These are phyloP conservation scores for Cinchona pubescens DNA, from an alignment of 257 asterid genomes.

Conservation along the genomic window DNA sequence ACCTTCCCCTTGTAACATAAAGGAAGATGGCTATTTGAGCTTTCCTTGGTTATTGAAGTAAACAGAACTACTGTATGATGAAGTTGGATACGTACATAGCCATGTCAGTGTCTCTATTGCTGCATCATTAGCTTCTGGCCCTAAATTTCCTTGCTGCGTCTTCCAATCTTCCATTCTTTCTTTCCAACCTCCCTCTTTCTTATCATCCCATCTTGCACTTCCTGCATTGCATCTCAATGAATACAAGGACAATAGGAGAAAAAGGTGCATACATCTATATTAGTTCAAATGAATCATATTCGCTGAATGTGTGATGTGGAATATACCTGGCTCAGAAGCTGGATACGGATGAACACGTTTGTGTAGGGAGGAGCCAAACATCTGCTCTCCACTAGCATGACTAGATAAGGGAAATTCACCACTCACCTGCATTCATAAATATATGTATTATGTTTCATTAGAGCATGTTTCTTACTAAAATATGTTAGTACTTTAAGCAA, in stretches of 20 bases:
- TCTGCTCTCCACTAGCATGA: constrained; percentile 73
- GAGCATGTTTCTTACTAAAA: background rate
- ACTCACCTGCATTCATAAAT: constrained; percentile 51
- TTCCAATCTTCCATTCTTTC: constrained; percentile 99
- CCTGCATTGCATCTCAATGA: constrained; percentile 33
- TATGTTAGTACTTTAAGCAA: background rate
- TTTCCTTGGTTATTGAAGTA: background rate
- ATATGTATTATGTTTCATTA: background rate
- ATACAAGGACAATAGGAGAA: background rate
- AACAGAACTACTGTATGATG: background rate
- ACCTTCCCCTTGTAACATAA: background rate
- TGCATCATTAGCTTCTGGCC: constrained; percentile 63
- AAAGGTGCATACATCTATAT: background rate
- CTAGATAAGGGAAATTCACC: constrained; percentile 69
- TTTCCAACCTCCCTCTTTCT: constrained; percentile 79
- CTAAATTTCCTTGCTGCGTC: constrained; percentile 77
- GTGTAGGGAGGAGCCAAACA: constrained; percentile 61
- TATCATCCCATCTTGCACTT: constrained; percentile 85
- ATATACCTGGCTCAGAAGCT: constrained; percentile 52
- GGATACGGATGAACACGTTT: constrained; percentile 87
- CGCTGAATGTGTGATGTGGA: background rate
- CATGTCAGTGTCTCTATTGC: constrained; percentile 69
- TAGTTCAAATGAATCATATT: background rate
- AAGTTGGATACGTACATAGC: constrained; percentile 44
- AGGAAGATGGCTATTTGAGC: background rate